These are phyloP conservation scores for Euphorbia celastroides DNA, from an alignment of 441 rosid species.

Conservation along the genomic window DNA sequence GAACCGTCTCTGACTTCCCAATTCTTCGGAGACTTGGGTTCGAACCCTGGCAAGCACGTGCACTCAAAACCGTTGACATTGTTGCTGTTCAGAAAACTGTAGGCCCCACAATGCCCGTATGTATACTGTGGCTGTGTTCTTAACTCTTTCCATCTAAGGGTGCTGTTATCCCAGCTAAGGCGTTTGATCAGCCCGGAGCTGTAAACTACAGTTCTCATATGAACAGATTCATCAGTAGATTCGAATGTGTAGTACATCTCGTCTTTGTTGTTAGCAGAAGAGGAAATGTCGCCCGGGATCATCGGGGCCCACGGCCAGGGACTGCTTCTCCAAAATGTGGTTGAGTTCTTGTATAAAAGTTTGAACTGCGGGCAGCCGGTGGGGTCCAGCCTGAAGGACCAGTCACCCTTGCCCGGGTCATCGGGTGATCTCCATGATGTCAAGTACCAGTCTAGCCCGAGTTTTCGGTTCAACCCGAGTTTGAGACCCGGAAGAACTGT, in stretches of 20 bases:
- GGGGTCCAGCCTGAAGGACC: background rate
- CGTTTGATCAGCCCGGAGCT: background rate
- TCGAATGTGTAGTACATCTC: constrained; percentile 12
- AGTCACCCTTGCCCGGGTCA: constrained; percentile 28
- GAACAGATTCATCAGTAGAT: background rate
- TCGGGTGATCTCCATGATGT: constrained; percentile 23
- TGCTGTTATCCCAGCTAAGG: constrained; percentile 17
- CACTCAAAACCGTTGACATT: constrained; percentile 11
- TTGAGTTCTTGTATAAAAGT: constrained; percentile 4
- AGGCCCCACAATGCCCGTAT: constrained; percentile 28
- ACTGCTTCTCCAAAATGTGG: constrained; percentile 9
- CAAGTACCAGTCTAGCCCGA: constrained; percentile 7
- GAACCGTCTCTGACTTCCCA: constrained; percentile 18
- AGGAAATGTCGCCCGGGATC: background rate
- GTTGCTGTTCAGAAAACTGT: constrained; percentile 6
- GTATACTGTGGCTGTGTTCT: constrained; percentile 16
- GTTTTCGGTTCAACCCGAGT: constrained; percentile 15
- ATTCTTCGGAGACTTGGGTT: constrained; percentile 1
- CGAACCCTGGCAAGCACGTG: constrained; percentile 22
- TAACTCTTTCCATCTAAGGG: constrained; percentile 11
- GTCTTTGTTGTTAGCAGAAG: constrained; percentile 19
- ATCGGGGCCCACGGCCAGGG: constrained; percentile 18
- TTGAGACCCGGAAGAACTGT: constrained; percentile 16
- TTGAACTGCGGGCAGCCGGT: constrained; percentile 14
- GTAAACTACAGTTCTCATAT: constrained; percentile 16